These are phyloP conservation scores for Pythium apleroticum DNA, from an alignment of 352 stramenopile species.

Conservation along the genomic window DNA sequence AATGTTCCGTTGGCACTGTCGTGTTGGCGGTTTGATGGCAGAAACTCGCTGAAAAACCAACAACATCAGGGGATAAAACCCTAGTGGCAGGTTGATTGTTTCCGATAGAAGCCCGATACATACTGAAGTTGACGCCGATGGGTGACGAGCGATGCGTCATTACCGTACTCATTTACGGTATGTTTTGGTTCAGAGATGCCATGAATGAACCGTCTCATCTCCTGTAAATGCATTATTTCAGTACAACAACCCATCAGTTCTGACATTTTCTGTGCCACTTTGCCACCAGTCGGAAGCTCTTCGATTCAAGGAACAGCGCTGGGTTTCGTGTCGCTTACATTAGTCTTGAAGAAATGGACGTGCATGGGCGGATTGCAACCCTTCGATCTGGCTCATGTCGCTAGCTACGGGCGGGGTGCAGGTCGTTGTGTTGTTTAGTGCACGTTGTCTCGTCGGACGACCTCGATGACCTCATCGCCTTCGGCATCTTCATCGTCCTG, in stretches of 20 bases:
- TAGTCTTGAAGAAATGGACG: not conserved
- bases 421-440: conserved; percentile 27
- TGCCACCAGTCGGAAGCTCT: not conserved
- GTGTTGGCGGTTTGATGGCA: no score
- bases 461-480: conserved; percentile 74
- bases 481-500: conserved; percentile 40
- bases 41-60: not conserved
- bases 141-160: not conserved
- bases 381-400: no score
- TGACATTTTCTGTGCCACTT: not conserved
- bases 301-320: not conserved
- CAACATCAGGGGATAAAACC: not conserved
- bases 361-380: not conserved
- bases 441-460: conserved; percentile 62
- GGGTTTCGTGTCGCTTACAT: not conserved
- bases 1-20: no score
- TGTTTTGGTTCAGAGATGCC: not conserved
- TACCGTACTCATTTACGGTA: not conserved
- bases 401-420: not conserved
- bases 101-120: not conserved
- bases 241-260: conserved; percentile 12
- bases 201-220: not conserved
- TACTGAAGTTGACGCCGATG: not conserved
- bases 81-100: not conserved
- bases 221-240: not conserved